phyloP scores from a whole-genome alignment of 2,329 filamentous ascomycete genomes.

The Myriosclerotinia scirpicola region DNA sequence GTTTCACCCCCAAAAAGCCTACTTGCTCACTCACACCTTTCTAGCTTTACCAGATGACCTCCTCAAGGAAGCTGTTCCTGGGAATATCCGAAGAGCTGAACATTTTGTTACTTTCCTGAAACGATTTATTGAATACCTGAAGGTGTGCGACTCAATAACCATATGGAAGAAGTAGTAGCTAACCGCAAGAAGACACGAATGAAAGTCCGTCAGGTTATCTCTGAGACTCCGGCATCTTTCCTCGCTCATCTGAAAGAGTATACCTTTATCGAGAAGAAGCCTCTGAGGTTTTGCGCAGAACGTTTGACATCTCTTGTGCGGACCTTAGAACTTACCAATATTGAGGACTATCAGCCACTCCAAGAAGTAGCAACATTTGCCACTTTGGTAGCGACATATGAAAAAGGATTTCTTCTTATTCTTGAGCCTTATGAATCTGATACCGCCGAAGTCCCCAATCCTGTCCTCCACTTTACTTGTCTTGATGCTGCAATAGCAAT shows the following conservation, averaged over 20 bases:
- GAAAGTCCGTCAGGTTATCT: slow-evolving; percentile 97
- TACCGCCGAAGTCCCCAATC: slow-evolving; percentile 91
- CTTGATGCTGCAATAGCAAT: slow-evolving; percentile 97
- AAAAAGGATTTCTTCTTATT: slow-evolving; percentile 93
- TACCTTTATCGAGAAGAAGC: slow-evolving; percentile 97
- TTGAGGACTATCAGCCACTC: slow-evolving; percentile 94
- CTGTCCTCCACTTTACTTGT: slow-evolving; percentile 95
- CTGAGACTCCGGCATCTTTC: slow-evolving; percentile 93
- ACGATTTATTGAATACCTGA: slow-evolving; percentile 95
- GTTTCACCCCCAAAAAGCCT: neutral
- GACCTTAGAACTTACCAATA: slow-evolving; percentile 93
- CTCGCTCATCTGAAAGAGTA: slow-evolving; percentile 89
- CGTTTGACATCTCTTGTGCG: slow-evolving; percentile 90
- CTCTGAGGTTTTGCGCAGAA: slow-evolving; percentile 90
- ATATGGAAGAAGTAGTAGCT: slow-evolving; percentile 19
- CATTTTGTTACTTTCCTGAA: slow-evolving; percentile 95
- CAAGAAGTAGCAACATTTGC: slow-evolving; percentile 98
- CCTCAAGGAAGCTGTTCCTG: slow-evolving; percentile 91
- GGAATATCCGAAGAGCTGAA: slow-evolving; percentile 92
- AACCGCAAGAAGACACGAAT: slow-evolving; percentile 71
- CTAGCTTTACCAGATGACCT: slow-evolving; percentile 84
- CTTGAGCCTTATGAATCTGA: slow-evolving; percentile 97
- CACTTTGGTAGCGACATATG: slow-evolving; percentile 92
- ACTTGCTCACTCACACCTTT: slow-evolving; percentile 29
- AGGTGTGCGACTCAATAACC: slow-evolving; percentile 46